These are phyloP conservation scores for Ambrosia artemisiifolia DNA, from an alignment of 129 eudicot species.

Conservation along the genomic window DNA sequence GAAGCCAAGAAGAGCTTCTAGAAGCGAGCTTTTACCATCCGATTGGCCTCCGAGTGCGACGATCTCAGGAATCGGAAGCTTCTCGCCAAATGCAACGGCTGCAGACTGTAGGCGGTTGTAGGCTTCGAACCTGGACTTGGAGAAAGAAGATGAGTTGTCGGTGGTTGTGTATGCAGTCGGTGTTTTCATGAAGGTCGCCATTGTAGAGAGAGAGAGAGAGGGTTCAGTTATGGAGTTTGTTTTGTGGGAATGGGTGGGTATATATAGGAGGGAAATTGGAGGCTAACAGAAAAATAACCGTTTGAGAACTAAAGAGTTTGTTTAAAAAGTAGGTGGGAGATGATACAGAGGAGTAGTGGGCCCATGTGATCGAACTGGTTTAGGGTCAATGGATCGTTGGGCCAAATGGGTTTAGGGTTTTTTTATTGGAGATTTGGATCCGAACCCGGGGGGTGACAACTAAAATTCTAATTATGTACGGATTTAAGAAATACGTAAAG, in stretches of 20 bases:
- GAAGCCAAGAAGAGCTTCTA: constrained; percentile 91
- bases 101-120: constrained; percentile 93
- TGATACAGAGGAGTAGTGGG: too few species aligned
- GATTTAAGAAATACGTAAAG: too few species aligned
- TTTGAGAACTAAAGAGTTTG: background rate
- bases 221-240: constrained; percentile 1
- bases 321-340: background rate
- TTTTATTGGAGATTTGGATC: too few species aligned
- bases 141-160: too few species aligned
- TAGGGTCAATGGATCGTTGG: too few species aligned
- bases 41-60: constrained; percentile 97
- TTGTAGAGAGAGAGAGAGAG: constrained; percentile 23
- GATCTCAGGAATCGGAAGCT: constrained; percentile 92
- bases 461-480: too few species aligned
- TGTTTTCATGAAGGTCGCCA: constrained; percentile 47
- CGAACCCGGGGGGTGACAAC: too few species aligned
- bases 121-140: constrained; percentile 71
- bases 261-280: background rate
- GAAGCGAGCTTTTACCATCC: constrained; percentile 95
- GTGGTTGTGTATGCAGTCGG: too few species aligned
- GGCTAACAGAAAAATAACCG: background rate
- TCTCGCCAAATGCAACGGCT: constrained; percentile 95
- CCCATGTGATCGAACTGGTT: too few species aligned
- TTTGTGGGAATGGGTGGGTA: background rate
- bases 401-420: too few species aligned